These are phyloP conservation scores for Sambucus nigra DNA, from an alignment of 129 eudicot genomes.

Conservation along the genomic window DNA sequence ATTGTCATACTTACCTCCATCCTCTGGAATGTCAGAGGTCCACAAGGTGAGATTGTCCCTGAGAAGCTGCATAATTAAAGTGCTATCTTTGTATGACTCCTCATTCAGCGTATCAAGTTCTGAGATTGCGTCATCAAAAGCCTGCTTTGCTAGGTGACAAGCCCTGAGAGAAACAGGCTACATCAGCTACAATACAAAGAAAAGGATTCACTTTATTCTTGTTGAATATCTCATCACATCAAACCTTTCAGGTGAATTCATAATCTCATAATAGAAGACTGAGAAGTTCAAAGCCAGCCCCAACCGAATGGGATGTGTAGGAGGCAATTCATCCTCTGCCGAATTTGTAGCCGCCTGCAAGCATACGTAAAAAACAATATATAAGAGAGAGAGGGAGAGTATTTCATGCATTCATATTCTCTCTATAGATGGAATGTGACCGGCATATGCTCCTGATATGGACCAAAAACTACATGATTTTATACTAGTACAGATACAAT, in stretches of 20 bases:
- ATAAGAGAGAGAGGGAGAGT: not conserved
- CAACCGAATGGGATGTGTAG: slow-evolving; percentile 60
- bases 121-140: slow-evolving; percentile 52
- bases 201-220: not conserved
- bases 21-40: slow-evolving; percentile 49
- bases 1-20: slow-evolving; percentile 24
- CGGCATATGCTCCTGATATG: too few species aligned
- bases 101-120: slow-evolving; percentile 48
- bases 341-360: slow-evolving; percentile 46
- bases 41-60: slow-evolving; percentile 56
- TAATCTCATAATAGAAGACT: slow-evolving; percentile 55
- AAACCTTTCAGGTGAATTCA: slow-evolving; percentile 63
- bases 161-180: slow-evolving; percentile 25
- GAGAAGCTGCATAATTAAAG: slow-evolving; percentile 48
- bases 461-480: too few species aligned
- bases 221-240: not conserved
- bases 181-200: not conserved
- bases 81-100: slow-evolving; percentile 51
- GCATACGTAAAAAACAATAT: not conserved
- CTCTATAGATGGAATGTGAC: too few species aligned
- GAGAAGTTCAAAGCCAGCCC: slow-evolving; percentile 58
- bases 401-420: too few species aligned
- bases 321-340: slow-evolving; percentile 50
- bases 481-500: too few species aligned
- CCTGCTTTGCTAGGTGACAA: slow-evolving; percentile 47